Conservation (phyloP, 139 green algal genomes). For the Choricystis sp. region DNA sequence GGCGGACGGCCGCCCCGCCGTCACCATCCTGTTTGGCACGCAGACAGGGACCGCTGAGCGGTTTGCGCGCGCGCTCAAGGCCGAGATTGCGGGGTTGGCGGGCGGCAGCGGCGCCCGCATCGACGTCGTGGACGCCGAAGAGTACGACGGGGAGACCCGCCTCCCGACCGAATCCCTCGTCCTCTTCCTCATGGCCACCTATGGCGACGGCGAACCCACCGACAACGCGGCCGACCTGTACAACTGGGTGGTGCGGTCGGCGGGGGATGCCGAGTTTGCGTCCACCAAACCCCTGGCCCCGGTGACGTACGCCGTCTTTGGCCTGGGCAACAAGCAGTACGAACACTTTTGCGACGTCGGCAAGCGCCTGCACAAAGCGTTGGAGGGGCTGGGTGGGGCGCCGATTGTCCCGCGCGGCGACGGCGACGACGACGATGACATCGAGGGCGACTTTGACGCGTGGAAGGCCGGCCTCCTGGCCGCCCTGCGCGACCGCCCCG, state of each 20-base stretch:
- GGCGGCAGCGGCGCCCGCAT: slow-evolving; percentile 8
- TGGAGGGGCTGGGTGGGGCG: slow-evolving; percentile 49
- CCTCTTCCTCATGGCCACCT: slow-evolving; percentile 82
- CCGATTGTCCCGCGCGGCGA: slow-evolving; percentile 45
- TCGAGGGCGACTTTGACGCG: slow-evolving; percentile 88
- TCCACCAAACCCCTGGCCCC: slow-evolving; percentile 13
- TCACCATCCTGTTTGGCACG: slow-evolving; percentile 40
- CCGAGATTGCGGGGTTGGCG: background rate
- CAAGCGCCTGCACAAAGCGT: slow-evolving; percentile 46
- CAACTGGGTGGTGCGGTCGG: slow-evolving; percentile 53
- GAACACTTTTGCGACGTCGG: slow-evolving; percentile 91
- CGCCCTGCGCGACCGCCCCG: slow-evolving; percentile 32
- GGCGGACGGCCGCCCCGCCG: slow-evolving; percentile 3
- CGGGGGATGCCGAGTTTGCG: slow-evolving; percentile 1
- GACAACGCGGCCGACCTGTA: slow-evolving; percentile 76
- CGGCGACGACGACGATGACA: slow-evolving; percentile 85
- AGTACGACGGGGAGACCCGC: slow-evolving; percentile 21
- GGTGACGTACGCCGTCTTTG: slow-evolving; percentile 75
- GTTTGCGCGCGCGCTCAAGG: slow-evolving; percentile 35
- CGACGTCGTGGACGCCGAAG: slow-evolving; percentile 56
- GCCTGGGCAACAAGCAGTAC: slow-evolving; percentile 93
- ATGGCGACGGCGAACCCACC: slow-evolving; percentile 93
- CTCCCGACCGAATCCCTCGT: slow-evolving; percentile 54
- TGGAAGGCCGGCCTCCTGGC: slow-evolving; percentile 53
- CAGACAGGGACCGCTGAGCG: slow-evolving; percentile 84